These are phyloP conservation scores for Colletotrichum musae DNA, from an alignment of 2,329 filamentous ascomycete genomes.

Conservation along the genomic window DNA sequence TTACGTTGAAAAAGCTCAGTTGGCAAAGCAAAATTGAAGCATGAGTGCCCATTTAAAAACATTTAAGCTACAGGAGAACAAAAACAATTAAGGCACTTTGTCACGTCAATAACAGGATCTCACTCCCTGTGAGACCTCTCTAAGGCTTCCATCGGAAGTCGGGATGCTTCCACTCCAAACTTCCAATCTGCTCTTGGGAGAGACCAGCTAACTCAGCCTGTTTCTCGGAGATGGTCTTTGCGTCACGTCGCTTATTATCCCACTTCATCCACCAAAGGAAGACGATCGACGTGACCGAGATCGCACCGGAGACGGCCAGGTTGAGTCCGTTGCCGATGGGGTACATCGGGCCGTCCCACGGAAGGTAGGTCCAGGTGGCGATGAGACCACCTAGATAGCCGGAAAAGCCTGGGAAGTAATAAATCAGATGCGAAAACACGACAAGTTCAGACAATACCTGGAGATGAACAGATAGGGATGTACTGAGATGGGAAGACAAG, in stretches of 20 bases:
- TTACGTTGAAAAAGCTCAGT: too few relatives aligned
- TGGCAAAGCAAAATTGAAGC: too few relatives aligned
- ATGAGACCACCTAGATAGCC: conserved; percentile 42
- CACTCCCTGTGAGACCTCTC: not conserved
- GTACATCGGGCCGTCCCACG: conserved; percentile 40
- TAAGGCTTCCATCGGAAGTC: conserved; percentile 41
- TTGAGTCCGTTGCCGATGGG: conserved; percentile 42
- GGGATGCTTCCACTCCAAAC: conserved; percentile 42
- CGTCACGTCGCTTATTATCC: conserved; percentile 34
- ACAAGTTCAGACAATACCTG: too few relatives aligned
- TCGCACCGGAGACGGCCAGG: conserved; percentile 21
- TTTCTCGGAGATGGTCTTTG: conserved; percentile 6
- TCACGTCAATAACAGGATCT: too few relatives aligned
- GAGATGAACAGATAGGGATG: too few relatives aligned
- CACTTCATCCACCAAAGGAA: conserved; percentile 40
- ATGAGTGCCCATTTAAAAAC: too few relatives aligned
- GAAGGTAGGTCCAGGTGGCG: conserved; percentile 41
- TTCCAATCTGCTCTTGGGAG: conserved; percentile 18
- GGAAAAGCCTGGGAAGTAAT: conserved; percentile 16
- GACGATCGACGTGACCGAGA: conserved; percentile 25
- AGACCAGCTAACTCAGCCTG: conserved; percentile 34
- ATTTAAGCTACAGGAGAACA: too few relatives aligned
- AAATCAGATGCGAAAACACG: not conserved
- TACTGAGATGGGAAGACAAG: not conserved
- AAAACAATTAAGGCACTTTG: too few relatives aligned